These are phyloP conservation scores for Calonectria hongkongensis DNA, from an alignment of 2,329 filamentous ascomycete genomes.

Conservation along the genomic window DNA sequence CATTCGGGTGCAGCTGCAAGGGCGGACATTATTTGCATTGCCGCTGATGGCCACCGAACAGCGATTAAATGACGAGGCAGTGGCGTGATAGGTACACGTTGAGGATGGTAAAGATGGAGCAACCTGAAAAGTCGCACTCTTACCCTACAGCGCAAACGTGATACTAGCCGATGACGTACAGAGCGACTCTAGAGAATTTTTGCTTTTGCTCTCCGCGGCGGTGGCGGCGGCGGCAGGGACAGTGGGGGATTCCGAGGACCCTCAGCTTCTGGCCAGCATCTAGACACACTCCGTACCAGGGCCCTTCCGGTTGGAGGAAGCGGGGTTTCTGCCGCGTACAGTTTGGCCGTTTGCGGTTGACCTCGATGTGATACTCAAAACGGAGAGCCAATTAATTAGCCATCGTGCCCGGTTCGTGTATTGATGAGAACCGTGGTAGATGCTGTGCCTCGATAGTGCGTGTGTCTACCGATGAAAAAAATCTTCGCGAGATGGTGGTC, in stretches of 20 bases:
- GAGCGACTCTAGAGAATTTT: constrained; percentile 2
- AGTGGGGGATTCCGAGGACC: constrained; percentile 2
- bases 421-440: constrained; percentile 22
- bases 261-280: constrained; percentile 11
- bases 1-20: background rate
- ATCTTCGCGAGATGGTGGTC: constrained; percentile 29
- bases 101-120: background rate
- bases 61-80: constrained; percentile 11
- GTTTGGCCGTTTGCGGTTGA: constrained; percentile 16
- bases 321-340: constrained; percentile 14
- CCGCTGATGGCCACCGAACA: background rate
- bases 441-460: constrained; percentile 31
- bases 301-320: constrained; percentile 14
- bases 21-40: background rate
- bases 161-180: constrained; percentile 32
- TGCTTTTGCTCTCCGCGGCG: constrained; percentile 22
- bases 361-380: constrained; percentile 3
- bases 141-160: background rate
- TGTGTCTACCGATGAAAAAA: constrained; percentile 24
- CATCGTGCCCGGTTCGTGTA: constrained; percentile 11
- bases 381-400: constrained; percentile 20
- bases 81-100: constrained; percentile 17
- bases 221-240: constrained; percentile 12
- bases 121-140: background rate
- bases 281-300: background rate